Evolutionary conservation across 2,329 filamentous ascomycete genomes (phyloP).

Genomic region (Nannizzia gypsea): DNA sequence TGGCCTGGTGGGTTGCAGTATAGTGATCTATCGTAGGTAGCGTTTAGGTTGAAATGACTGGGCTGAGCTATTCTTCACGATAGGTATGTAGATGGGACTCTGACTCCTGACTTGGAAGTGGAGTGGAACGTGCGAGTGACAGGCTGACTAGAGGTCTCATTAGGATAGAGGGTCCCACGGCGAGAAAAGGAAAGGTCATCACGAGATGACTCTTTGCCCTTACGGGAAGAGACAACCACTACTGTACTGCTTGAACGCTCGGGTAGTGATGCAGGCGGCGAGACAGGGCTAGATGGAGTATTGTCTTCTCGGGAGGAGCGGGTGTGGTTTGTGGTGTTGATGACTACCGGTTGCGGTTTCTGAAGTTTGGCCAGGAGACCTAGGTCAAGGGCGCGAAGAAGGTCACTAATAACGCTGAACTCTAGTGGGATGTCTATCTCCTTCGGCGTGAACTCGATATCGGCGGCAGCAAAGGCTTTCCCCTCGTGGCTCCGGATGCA

Average conservation of each 20-base stretch:
- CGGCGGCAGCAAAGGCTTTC: slow-evolving; percentile 33
- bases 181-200: neutral
- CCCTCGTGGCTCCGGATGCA: slow-evolving; percentile 27
- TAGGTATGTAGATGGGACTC: neutral
- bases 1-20: neutral
- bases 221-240: neutral
- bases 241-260: neutral
- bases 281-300: neutral
- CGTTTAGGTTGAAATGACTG: neutral
- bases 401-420: slow-evolving; percentile 24
- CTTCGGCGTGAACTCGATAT: slow-evolving; percentile 26
- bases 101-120: neutral
- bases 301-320: neutral
- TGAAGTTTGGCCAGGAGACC: slow-evolving; percentile 21
- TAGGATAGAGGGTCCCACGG: neutral
- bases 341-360: slow-evolving; percentile 6
- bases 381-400: slow-evolving; percentile 34
- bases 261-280: neutral
- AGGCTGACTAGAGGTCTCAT: neutral
- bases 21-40: neutral
- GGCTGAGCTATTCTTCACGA: neutral
- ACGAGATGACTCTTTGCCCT: neutral
- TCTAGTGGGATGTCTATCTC: slow-evolving; percentile 34
- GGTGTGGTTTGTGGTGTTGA: slow-evolving; percentile 5
- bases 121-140: neutral